phyloP scores from a whole-genome alignment of 192 early-diverging fungal genomes.

The Gryganskiella cystojenkinii region DNA sequence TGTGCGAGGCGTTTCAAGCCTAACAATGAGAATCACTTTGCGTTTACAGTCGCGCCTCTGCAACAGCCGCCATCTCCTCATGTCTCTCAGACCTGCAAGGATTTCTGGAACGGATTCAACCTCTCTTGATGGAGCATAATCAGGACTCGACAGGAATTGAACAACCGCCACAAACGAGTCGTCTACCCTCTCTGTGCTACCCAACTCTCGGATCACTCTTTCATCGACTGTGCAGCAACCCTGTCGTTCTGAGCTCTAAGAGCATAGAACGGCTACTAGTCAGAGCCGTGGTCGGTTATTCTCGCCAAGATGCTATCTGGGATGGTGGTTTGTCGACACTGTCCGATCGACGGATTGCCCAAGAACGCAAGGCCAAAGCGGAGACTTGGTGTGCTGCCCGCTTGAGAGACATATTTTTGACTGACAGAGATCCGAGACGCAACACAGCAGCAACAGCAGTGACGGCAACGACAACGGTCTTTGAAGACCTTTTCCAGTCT shows the following conservation, averaged over 20 bases:
- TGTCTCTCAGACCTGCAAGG: slow-evolving; percentile 12
- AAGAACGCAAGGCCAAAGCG: not conserved
- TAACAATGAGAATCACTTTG: not conserved
- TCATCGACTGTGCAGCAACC: slow-evolving; percentile 20
- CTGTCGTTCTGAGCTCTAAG: slow-evolving; percentile 5
- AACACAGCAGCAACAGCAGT: not conserved
- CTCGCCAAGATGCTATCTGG: not conserved
- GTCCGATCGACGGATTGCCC: not conserved
- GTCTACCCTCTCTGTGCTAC: slow-evolving; percentile 2
- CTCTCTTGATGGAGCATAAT: not conserved
- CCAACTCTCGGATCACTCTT: slow-evolving; percentile 20
- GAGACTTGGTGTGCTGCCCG: slow-evolving; percentile 9
- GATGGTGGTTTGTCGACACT: not conserved
- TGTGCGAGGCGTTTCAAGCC: not conserved
- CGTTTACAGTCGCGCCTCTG: slow-evolving; percentile 11
- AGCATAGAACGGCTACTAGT: not conserved
- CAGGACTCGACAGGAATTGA: not conserved
- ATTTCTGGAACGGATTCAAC: slow-evolving; percentile 29
- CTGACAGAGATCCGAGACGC: not conserved
- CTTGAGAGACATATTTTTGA: slow-evolving; percentile 12
- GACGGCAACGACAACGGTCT: not conserved
- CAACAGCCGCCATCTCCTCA: slow-evolving; percentile 4
- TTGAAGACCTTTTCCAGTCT: slow-evolving; percentile 14
- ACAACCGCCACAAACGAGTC: not conserved
- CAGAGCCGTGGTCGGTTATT: slow-evolving; percentile 19